Evolutionary conservation across 768 basidiomycete species (phyloP), one percentile per base, ranked within the genome.

Genomic region (Mycena latifolia): DNA sequence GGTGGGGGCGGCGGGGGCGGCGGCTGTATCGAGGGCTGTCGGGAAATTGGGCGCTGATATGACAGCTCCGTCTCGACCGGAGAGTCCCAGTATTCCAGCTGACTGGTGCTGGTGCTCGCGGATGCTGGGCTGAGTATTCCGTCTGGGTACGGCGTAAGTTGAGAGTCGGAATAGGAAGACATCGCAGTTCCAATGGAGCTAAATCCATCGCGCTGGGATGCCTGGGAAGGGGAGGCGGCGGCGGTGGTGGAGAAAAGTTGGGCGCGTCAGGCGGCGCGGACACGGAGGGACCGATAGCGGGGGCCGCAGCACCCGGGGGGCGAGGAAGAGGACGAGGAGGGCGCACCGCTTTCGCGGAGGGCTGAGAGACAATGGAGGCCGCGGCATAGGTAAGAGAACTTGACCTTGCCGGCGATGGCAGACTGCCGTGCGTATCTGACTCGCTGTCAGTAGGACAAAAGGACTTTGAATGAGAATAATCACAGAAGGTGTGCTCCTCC

Each of bases 31-130:
- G 59, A 54, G 22, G 62, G 39, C 24, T 58, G 31, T 22, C 47
- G 48, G 12, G 66, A 68, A 20, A 50, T 18, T 20, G 59, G 58
- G 27, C 55, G 67, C 37, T 43, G 41, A n/a, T 43, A 43, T 20
- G 41, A 43, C 5, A 57, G 14, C 18, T 69, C 67, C 41, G 57
- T 39, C n/a, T 65, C 63, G 45, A 69, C 46, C 48, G 68, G 68
- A 5, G 68, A 69, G 52, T 69, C 64, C 64, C 60, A 62, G 20
- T 69, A 69, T 43, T 69, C 68, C 24, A 69, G 61, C 43, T 64
- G 67, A 45, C 67, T 64, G 18, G 48, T 64, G 35, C 24, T n/a
- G n/a, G n/a, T n/a, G n/a, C n/a, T 35, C 1, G 59, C 61, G 5
- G 66, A 68, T 5, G 53, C 18, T 5, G 68, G 64, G 39, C 68